These are phyloP conservation scores for Nakataea oryzae DNA, from an alignment of 2,329 filamentous ascomycete species.

Conservation along the genomic window DNA sequence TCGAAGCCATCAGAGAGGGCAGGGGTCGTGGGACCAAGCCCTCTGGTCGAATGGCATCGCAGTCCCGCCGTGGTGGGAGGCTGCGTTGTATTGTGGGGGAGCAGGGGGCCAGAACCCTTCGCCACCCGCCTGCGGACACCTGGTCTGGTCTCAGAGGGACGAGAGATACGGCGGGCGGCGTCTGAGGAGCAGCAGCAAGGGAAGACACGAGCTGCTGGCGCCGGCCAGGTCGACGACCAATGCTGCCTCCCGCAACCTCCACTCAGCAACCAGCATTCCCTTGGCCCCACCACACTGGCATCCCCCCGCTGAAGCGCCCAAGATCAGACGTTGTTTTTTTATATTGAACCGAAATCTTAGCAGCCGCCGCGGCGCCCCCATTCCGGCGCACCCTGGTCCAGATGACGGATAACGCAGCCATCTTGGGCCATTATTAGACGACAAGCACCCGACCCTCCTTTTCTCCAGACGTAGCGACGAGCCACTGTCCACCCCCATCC, in stretches of 20 bases:
- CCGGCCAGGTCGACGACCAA: not conserved
- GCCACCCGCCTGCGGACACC: too few relatives aligned
- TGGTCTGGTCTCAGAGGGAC: too few relatives aligned
- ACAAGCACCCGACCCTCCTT: not conserved
- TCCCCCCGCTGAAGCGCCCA: too few relatives aligned
- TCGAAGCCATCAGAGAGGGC: too few relatives aligned
- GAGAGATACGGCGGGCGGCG: too few relatives aligned
- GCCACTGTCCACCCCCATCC: too few relatives aligned
- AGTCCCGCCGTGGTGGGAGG: not conserved
- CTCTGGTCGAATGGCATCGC: not conserved
- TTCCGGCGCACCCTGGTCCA: too few relatives aligned
- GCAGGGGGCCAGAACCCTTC: not conserved
- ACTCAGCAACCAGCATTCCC: not conserved
- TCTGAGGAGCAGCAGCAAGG: not conserved
- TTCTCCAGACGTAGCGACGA: not conserved
- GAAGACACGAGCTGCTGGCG: too few relatives aligned
- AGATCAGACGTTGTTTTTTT: not conserved
- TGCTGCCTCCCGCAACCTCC: not conserved
- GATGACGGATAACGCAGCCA: not conserved
- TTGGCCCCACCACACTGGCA: not conserved
- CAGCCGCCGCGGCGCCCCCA: too few relatives aligned
- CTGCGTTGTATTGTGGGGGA: not conserved
- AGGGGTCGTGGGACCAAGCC: not conserved
- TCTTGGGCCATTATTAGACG: too few relatives aligned
- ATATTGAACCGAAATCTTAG: not conserved